phyloP scores from a whole-genome alignment of 1,284 basidiomycete genomes.

The Sporisorium exsertum region DNA sequence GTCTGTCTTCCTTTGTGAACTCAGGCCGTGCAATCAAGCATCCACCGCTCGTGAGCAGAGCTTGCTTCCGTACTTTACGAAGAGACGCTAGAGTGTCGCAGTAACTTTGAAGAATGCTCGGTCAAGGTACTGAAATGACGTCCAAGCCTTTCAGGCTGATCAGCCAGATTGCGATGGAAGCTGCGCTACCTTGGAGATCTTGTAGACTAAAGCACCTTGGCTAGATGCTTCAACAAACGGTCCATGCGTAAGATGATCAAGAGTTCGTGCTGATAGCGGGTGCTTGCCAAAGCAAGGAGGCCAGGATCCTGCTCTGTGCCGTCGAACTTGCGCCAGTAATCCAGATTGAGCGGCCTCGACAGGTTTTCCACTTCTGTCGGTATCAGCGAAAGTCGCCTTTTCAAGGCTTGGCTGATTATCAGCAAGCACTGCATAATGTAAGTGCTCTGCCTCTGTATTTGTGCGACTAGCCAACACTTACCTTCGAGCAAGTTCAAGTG shows the following conservation, averaged over 20 bases:
- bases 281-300: background rate
- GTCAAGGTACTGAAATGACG: background rate
- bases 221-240: background rate
- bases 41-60: no score
- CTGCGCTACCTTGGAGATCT: no score
- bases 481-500: background rate
- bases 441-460: no score
- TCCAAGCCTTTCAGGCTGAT: no score
- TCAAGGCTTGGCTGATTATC: no score
- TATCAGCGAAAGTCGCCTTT: no score
- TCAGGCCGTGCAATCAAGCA: no score
- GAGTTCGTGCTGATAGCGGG: conserved; percentile 1
- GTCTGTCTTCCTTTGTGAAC: no score
- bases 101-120: no score
- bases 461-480: background rate
- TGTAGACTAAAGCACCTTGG: background rate
- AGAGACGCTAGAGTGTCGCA: background rate
- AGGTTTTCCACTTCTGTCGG: background rate
- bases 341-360: background rate
- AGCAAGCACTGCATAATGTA: no score
- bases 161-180: no score
- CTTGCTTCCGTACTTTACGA: background rate
- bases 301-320: background rate
- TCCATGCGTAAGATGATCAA: background rate
- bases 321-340: background rate